These are phyloP conservation scores for Xylaria sp. DNA, from an alignment of 2,329 filamentous ascomycete species.

Conservation along the genomic window DNA sequence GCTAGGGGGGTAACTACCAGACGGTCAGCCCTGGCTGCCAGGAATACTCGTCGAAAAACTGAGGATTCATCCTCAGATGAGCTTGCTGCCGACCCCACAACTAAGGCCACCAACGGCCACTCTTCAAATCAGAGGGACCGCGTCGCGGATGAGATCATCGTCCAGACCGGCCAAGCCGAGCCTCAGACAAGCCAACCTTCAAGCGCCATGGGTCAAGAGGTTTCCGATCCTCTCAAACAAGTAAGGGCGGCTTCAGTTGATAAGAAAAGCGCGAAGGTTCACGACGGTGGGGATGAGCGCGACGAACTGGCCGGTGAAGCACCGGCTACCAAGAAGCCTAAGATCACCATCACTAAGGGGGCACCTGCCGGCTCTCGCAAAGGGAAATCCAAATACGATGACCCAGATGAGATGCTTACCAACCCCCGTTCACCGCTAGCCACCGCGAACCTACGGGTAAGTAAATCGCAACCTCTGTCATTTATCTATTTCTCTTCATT, in stretches of 20 bases:
- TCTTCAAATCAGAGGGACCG: background rate
- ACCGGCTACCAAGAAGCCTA: constrained; percentile 31
- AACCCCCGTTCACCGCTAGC: constrained; percentile 41
- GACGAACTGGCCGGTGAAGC: constrained; percentile 21
- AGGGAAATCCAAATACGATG: constrained; percentile 33
- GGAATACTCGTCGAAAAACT: background rate
- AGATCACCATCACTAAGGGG: constrained; percentile 25
- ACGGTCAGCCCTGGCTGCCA: constrained; percentile 14
- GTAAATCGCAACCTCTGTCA: constrained; percentile 11
- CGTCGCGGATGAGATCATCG: constrained; percentile 12
- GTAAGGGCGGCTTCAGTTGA: constrained; percentile 13
- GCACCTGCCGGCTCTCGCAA: constrained; percentile 34
- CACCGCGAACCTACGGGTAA: constrained; percentile 40
- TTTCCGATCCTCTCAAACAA: background rate
- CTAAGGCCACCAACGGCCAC: background rate
- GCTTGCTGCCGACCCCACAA: background rate
- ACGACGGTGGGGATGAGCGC: constrained; percentile 5
- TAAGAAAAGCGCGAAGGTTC: constrained; percentile 17
- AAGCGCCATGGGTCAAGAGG: constrained; percentile 12
- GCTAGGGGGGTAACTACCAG: too few relatives aligned
- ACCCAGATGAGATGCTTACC: constrained; percentile 40
- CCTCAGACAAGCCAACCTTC: constrained; percentile 15
- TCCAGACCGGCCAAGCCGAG: constrained; percentile 8
- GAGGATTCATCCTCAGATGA: constrained; percentile 15
- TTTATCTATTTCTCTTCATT: background rate